phyloP scores from a whole-genome alignment of 106 monocot species.

The Dioscorea alata region DNA sequence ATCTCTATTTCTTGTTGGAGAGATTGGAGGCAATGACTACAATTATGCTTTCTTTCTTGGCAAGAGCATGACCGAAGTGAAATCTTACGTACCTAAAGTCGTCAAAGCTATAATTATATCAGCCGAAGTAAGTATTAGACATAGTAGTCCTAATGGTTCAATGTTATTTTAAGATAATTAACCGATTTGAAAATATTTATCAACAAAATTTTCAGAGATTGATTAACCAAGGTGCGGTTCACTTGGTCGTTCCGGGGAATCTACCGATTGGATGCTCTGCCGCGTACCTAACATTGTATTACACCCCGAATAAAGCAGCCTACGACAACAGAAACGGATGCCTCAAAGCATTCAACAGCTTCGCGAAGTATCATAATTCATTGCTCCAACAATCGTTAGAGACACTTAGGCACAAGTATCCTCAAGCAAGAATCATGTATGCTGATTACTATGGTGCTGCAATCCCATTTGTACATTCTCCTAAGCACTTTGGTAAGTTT shows the following conservation, averaged over 20 bases:
- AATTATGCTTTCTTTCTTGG: slow-evolving; percentile 5
- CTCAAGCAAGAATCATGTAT: slow-evolving; percentile 19
- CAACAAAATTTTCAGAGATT: slow-evolving; percentile 14
- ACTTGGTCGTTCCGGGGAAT: slow-evolving; percentile 26
- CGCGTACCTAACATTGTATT: slow-evolving; percentile 15
- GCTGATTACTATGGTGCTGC: slow-evolving; percentile 25
- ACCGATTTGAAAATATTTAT: too few relatives aligned
- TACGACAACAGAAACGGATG: slow-evolving; percentile 35
- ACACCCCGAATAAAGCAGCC: neutral
- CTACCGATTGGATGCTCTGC: slow-evolving; percentile 34
- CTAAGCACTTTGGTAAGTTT: slow-evolving; percentile 27
- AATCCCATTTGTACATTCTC: slow-evolving; percentile 16
- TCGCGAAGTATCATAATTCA: slow-evolving; percentile 33
- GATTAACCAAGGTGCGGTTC: slow-evolving; percentile 22
- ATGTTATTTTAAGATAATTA: neutral
- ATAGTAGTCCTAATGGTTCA: neutral
- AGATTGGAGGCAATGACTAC: slow-evolving; percentile 13
- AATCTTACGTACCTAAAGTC: slow-evolving; percentile 20
- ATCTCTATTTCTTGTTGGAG: slow-evolving; percentile 1
- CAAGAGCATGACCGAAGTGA: slow-evolving; percentile 11
- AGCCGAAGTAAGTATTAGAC: slow-evolving; percentile 15
- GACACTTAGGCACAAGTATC: slow-evolving; percentile 20
- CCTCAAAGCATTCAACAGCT: slow-evolving; percentile 25
- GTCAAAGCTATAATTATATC: slow-evolving; percentile 15
- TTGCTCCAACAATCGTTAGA: slow-evolving; percentile 18